These are phyloP conservation scores for Ganoderma boninense DNA, from an alignment of 1,284 basidiomycete genomes.

Conservation along the genomic window DNA sequence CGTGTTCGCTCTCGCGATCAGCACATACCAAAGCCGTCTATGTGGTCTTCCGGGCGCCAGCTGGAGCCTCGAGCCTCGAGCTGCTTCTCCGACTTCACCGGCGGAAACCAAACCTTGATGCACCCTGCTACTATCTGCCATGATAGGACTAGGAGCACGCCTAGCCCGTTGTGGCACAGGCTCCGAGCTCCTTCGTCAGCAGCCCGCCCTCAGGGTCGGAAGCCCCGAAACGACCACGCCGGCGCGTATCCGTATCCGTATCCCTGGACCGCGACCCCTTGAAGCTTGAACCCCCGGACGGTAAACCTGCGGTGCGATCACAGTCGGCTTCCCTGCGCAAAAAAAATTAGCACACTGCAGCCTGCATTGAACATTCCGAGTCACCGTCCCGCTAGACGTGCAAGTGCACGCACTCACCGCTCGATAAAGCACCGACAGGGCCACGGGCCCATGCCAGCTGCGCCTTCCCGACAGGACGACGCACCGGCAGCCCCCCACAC, in stretches of 20 bases:
- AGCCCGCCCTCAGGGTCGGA: conserved; percentile 16
- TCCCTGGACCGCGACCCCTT: no score
- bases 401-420: background rate
- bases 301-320: background rate
- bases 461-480: background rate
- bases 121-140: no score
- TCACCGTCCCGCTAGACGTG: background rate
- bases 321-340: background rate
- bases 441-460: no score
- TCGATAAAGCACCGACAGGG: background rate
- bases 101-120: conserved; percentile 14
- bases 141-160: no score
- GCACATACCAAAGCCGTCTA: conserved; percentile 7
- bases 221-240: conserved; percentile 8
- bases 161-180: conserved; percentile 1
- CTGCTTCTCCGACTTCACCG: conserved; percentile 19
- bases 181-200: conserved; percentile 2
- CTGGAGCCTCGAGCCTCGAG: no score
- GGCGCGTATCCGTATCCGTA: no score
- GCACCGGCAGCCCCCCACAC: background rate
- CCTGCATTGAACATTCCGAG: background rate
- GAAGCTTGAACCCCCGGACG: background rate
- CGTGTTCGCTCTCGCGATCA: conserved; percentile 6
- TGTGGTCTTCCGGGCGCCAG: conserved; percentile 13
- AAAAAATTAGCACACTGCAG: background rate